Evolutionary conservation across 805 yeast species (phyloP), one percentile per base, ranked within the genome.

Genomic region (Peterozyma toletana): DNA sequence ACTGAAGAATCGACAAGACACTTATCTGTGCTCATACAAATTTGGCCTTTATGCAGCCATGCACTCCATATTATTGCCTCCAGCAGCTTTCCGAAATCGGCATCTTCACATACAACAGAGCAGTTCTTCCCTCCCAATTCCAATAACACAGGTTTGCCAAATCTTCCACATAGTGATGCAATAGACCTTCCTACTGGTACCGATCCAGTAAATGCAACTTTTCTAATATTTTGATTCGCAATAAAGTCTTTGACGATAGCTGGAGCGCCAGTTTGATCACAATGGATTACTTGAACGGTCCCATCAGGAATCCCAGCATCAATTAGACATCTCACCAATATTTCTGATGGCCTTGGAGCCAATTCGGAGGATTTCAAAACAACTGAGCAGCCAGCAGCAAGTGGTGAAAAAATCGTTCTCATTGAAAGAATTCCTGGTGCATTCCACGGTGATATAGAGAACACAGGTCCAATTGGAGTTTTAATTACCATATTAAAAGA

Each of bases 301-400:
- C 57, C 51, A 0, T 44, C 35, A 2, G 74, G 74, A 2, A 70
- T 58, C 4, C 74, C 75, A 2, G 69, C 68, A 9, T 59, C 61
- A 16, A 55, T 47, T 33, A 68, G 63, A 16, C 60, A 56, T 38
- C 64, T 53, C 4, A 59, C 66, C 9, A 62, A 47, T 11, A 68
- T 35, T 47, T 64, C 60, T 1, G 69, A 51, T 5, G 60, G 38
- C 18, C 43, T 38, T 0, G 76, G 65, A 3, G 73, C 57, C 42
- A 63, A 57, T 38, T 71, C 75, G 13, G 69, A 56, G 1, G 73
- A 56, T 45, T 70, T 71, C 33, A 63, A 46, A 15, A 71, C 53
- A 11, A 72, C 76, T 0, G 75, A 70, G 47, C 76, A 70, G 1
- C 77, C 77, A 11, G 77, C 77, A 35, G 70, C 69, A 43, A 72